These are phyloP conservation scores for Chondrus crispus DNA, from an alignment of 23 red algal species.

Conservation along the genomic window DNA sequence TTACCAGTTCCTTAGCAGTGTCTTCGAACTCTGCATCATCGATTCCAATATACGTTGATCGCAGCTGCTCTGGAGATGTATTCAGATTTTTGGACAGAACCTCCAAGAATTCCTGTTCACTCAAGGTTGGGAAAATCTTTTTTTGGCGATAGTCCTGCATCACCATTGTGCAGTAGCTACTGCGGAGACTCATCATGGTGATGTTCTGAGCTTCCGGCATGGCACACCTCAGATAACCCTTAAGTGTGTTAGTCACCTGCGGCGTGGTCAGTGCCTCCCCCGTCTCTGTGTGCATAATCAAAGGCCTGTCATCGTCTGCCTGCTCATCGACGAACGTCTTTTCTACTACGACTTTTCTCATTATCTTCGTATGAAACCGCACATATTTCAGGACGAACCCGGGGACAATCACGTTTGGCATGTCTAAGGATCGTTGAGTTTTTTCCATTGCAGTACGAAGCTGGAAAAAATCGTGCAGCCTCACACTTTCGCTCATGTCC, in stretches of 20 bases:
- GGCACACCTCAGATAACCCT: neutral
- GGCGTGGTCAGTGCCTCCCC: neutral
- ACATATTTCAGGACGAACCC: no score
- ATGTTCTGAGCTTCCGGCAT: neutral
- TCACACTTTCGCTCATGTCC: no score
- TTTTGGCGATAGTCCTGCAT: neutral
- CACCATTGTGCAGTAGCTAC: neutral
- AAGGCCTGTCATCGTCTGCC: no score
- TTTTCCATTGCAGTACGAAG: no score
- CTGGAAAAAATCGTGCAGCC: no score
- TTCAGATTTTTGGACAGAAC: neutral
- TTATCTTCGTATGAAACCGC: no score
- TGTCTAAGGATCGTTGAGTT: no score
- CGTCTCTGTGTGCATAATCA: neutral
- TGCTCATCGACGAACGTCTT: no score
- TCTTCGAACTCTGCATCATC: neutral
- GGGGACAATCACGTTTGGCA: no score
- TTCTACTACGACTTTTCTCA: no score
- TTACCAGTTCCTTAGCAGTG: neutral
- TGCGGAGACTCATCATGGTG: neutral
- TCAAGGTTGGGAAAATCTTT: neutral
- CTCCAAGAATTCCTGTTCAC: neutral
- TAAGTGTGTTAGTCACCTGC: neutral
- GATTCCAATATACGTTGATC: neutral
- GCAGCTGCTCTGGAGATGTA: neutral